Conservation (phyloP, 257 asterid genomes). For the Nicotiana knightiana region DNA sequence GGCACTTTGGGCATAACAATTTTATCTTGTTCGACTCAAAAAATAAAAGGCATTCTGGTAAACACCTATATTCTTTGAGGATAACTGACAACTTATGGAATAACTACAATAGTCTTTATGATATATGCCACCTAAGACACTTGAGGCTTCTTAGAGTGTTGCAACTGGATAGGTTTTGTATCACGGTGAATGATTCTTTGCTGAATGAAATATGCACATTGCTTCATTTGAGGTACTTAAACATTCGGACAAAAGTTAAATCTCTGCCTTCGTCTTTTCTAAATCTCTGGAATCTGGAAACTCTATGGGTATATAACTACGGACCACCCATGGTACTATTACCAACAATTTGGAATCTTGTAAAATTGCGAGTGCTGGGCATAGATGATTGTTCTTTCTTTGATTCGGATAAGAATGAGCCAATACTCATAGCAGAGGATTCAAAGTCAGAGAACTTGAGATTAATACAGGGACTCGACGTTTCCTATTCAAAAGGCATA, state of each 20-base stretch:
- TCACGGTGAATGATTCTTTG: not conserved
- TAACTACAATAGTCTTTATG: not conserved
- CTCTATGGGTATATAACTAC: accelerated
- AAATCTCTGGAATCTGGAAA: not conserved
- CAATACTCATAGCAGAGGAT: not conserved
- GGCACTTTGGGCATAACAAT: not conserved
- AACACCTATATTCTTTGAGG: not conserved
- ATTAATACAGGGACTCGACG: accelerated
- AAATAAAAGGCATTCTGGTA: conserved; percentile 1
- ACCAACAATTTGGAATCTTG: not conserved
- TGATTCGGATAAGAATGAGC: not conserved
- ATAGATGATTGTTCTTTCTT: not conserved
- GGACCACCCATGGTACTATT: not conserved
- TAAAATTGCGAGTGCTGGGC: not conserved
- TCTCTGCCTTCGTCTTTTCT: not conserved
- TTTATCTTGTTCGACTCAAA: not conserved
- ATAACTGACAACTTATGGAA: not conserved
- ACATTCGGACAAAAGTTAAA: not conserved
- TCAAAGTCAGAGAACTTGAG: not conserved
- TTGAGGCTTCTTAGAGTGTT: conserved; percentile 18
- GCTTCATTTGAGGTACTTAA: not conserved
- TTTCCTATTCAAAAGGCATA: not conserved
- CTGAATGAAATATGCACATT: not conserved
- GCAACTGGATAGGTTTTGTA: not conserved
- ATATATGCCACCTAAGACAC: not conserved